Evolutionary conservation across 2,329 filamentous ascomycete genomes (phyloP).

Genomic region (Calonectria hongkongensis): DNA sequence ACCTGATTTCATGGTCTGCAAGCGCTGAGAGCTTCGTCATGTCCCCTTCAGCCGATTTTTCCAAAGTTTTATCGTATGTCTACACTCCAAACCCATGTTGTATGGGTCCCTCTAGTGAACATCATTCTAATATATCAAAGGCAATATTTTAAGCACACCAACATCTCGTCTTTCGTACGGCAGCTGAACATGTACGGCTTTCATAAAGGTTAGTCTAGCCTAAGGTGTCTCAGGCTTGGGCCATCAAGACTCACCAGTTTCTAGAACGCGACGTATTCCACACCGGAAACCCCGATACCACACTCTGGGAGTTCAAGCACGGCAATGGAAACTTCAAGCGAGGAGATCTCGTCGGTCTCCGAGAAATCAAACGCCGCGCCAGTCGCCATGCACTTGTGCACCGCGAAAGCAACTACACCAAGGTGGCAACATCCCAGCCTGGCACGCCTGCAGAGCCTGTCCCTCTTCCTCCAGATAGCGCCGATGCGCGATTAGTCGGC

Average conservation of each 20-base stretch:
- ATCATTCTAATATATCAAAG: constrained; percentile 66
- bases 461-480: constrained; percentile 80
- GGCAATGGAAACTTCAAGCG: constrained; percentile 98
- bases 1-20: constrained; percentile 96
- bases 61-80: constrained; percentile 95
- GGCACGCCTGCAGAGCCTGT: constrained; percentile 90
- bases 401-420: constrained; percentile 89
- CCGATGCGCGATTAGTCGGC: constrained; percentile 83
- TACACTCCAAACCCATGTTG: constrained; percentile 11
- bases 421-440: constrained; percentile 84
- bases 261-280: constrained; percentile 98
- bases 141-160: constrained; percentile 99
- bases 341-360: constrained; percentile 90
- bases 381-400: constrained; percentile 95
- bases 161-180: constrained; percentile 98
- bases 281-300: constrained; percentile 92
- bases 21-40: constrained; percentile 98
- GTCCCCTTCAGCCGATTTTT: constrained; percentile 97
- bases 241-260: constrained; percentile 27
- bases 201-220: constrained; percentile 84
- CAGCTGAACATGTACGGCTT: constrained; percentile 99
- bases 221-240: constrained; percentile 36
- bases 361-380: constrained; percentile 96
- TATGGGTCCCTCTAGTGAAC: not conserved
- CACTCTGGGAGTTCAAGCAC: constrained; percentile 99